Conservation (phyloP, 2,329 filamentous ascomycete genomes). For the Stagonosporopsis vannaccii region DNA sequence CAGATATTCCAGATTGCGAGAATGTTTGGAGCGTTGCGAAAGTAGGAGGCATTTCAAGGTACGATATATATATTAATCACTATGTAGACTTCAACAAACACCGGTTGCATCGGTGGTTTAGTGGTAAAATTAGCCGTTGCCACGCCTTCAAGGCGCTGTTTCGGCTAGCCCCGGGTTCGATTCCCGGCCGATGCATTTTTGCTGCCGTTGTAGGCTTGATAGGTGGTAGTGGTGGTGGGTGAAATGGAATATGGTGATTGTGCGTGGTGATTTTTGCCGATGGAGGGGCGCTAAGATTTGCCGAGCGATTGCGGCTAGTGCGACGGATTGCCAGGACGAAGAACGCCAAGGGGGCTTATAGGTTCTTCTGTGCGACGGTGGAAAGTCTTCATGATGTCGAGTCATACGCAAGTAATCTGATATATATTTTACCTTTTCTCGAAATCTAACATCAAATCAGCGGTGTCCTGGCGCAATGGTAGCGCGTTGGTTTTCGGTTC, state of each 20-base stretch:
- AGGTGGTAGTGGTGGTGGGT: not conserved
- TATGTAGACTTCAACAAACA: too few species aligned
- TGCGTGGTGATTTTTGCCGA: too few species aligned
- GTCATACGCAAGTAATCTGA: too few species aligned
- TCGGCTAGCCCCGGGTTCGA: constrained; percentile 43
- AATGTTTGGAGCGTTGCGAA: too few species aligned
- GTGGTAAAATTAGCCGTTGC: constrained; percentile 44
- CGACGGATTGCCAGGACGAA: too few species aligned
- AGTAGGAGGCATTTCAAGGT: too few species aligned
- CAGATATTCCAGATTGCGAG: too few species aligned
- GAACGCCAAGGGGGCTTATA: not conserved
- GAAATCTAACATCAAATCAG: not conserved
- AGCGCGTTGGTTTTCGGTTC: constrained; percentile 37
- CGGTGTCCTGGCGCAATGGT: constrained; percentile 37
- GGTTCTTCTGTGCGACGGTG: too few species aligned
- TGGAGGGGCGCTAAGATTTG: not conserved
- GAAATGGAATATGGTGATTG: not conserved
- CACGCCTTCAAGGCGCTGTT: constrained; percentile 21
- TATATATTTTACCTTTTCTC: not conserved
- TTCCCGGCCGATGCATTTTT: constrained; percentile 36
- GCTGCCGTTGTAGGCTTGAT: not conserved
- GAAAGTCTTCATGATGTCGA: too few species aligned
- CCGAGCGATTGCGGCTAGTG: not conserved
- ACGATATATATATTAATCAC: too few species aligned
- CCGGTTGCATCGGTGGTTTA: constrained; percentile 42